Percentiles rank a stretch among this genome's conserved stretches.
These are phyloP conservation scores for Didymella keratinophila DNA, from an alignment of 2,329 filamentous ascomycete genomes.

Conservation along the genomic window DNA sequence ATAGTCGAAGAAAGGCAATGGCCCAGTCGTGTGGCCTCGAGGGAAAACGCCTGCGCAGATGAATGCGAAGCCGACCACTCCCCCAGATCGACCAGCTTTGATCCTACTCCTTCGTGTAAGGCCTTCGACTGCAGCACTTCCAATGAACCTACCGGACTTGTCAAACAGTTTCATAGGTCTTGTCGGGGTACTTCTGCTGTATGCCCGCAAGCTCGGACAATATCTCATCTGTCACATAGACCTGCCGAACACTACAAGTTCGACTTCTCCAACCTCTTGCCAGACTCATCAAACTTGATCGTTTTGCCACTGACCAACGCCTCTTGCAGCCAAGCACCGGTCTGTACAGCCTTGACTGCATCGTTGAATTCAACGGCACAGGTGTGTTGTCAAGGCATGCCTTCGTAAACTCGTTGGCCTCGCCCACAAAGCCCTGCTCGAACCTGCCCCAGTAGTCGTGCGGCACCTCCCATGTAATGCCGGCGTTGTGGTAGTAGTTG, in stretches of 20 bases:
- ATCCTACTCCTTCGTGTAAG: not conserved
- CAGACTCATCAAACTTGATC: not conserved
- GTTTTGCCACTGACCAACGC: not conserved
- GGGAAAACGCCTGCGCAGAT: not conserved
- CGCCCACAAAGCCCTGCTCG: not conserved
- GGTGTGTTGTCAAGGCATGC: not conserved
- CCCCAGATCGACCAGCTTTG: not conserved
- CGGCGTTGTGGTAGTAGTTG: slow-evolving; percentile 36
- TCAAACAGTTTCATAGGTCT: not conserved
- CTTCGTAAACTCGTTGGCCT: not conserved
- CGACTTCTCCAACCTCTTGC: not conserved
- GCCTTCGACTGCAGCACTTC: not conserved
- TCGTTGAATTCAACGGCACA: not conserved
- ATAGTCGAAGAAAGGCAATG: not conserved
- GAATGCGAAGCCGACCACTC: not conserved
- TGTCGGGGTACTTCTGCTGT: not conserved
- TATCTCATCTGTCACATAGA: not conserved
- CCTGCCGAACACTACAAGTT: not conserved
- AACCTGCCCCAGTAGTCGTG: not conserved
- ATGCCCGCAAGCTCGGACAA: not conserved
- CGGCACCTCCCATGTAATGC: not conserved
- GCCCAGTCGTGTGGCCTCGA: not conserved
- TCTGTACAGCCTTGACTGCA: not conserved
- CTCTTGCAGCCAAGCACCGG: not conserved
- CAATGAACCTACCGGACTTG: not conserved